These are phyloP conservation scores for Alternaria gaisen DNA, from an alignment of 2,329 filamentous ascomycete genomes.

Conservation along the genomic window DNA sequence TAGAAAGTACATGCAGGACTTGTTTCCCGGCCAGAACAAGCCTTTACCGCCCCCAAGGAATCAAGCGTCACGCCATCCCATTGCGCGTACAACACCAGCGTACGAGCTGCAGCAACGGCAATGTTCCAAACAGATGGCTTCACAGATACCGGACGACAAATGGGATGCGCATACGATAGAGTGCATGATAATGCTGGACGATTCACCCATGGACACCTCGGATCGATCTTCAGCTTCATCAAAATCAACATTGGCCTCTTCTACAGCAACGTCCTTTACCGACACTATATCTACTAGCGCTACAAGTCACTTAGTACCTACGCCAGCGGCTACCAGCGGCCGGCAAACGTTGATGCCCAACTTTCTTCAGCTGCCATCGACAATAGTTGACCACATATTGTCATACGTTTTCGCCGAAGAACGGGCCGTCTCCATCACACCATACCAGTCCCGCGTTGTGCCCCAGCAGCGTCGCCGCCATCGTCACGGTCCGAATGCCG, in stretches of 20 bases:
- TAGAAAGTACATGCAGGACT: conserved; percentile 15
- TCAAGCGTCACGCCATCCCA: neutral
- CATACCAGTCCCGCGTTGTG: conserved; percentile 17
- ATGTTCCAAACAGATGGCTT: neutral
- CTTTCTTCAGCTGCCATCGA: conserved; percentile 25
- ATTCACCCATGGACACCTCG: neutral
- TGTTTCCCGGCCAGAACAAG: conserved; percentile 16
- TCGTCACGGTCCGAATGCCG: conserved; percentile 25
- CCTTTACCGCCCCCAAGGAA: conserved; percentile 7
- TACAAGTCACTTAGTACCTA: neutral
- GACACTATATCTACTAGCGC: neutral
- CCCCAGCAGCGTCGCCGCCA: conserved; percentile 29
- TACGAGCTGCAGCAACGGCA: neutral
- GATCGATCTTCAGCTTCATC: conserved; percentile 10
- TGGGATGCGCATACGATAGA: conserved; percentile 7
- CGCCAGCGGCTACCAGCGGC: neutral
- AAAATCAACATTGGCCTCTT: conserved; percentile 17
- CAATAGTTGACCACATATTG: conserved; percentile 31
- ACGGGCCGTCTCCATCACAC: conserved; percentile 23
- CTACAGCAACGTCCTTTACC: conserved; percentile 18
- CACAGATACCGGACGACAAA: neutral
- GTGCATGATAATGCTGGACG: conserved; percentile 12
- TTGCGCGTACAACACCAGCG: neutral
- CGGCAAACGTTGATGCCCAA: conserved; percentile 7
- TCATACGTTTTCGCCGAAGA: conserved; percentile 30